phyloP scores from a whole-genome alignment of 495 filamentous ascomycete genomes.

The Apodospora peruviana region DNA sequence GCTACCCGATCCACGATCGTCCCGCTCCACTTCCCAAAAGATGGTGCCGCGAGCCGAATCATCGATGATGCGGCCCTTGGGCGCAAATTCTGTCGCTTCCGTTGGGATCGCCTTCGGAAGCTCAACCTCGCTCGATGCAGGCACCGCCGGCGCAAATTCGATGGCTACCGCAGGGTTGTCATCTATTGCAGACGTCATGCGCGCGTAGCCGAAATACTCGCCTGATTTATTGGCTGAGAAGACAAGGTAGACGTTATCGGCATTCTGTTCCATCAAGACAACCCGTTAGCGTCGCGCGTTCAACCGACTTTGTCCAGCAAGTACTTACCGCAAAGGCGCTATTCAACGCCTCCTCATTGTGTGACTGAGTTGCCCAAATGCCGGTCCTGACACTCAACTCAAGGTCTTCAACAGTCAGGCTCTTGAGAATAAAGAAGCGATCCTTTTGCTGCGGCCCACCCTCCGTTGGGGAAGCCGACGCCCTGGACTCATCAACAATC shows the following conservation, averaged over 20 bases:
- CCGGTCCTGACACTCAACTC: conserved; percentile 83
- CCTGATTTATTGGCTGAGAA: conserved; percentile 98
- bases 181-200: conserved; percentile 82
- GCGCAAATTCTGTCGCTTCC: conserved; percentile 71
- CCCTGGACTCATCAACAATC: conserved; percentile 16
- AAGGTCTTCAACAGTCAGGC: conserved; percentile 88
- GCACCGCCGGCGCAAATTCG: conserved; percentile 55
- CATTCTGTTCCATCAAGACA: conserved; percentile 43
- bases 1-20: conserved; percentile 31
- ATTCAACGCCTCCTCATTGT: conserved; percentile 83
- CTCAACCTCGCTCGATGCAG: conserved; percentile 53
- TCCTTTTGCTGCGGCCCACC: conserved; percentile 43
- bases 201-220: conserved; percentile 93
- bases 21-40: conserved; percentile 87
- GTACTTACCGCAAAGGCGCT: conserved; percentile 71
- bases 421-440: conserved; percentile 90
- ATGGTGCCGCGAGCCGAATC: conserved; percentile 90
- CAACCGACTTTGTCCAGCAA: neutral
- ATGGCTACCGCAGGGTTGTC: conserved; percentile 66
- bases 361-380: conserved; percentile 91
- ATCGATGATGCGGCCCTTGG: conserved; percentile 84
- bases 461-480: conserved; percentile 9
- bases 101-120: conserved; percentile 72
- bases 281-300: neutral
- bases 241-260: conserved; percentile 88